Conservation (phyloP, 768 basidiomycete genomes). For the Macrolepiota fuliginosa region DNA sequence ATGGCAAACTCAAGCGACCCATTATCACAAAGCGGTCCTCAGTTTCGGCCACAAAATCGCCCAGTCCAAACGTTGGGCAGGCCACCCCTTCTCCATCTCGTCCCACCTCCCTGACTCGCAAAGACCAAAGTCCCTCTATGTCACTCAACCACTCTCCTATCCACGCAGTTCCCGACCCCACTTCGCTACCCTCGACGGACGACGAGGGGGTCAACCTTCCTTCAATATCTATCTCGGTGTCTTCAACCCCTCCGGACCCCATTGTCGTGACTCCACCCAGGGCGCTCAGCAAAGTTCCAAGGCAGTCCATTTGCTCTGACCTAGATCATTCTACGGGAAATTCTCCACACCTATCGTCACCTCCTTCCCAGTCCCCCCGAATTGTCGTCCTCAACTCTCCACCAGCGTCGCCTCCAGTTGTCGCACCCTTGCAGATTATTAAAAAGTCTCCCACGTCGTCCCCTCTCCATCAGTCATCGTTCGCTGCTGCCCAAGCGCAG, state of each 20-base stretch:
- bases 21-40: conserved; percentile 72
- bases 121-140: neutral
- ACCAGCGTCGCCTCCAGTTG: neutral
- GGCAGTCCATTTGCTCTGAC: neutral
- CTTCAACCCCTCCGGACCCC: neutral
- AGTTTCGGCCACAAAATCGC: conserved; percentile 20
- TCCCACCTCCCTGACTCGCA: neutral
- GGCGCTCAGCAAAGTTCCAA: neutral
- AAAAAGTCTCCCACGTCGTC: conserved; percentile 24
- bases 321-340: neutral
- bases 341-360: neutral
- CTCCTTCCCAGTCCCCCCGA: conserved; percentile 1
- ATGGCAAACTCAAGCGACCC: conserved; percentile 74
- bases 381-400: conserved; percentile 2
- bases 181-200: neutral
- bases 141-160: neutral
- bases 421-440: conserved; percentile 24
- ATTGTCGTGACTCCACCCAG: neutral
- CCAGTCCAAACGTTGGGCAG: conserved; percentile 13
- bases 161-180: neutral
- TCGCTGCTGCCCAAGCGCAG: conserved; percentile 11
- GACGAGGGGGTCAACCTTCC: neutral
- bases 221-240: conserved; percentile 11
- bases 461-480: neutral
- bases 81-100: neutral